phyloP scores from a whole-genome alignment of 176 grass and related monocot species.

The Cocos nucifera region DNA sequence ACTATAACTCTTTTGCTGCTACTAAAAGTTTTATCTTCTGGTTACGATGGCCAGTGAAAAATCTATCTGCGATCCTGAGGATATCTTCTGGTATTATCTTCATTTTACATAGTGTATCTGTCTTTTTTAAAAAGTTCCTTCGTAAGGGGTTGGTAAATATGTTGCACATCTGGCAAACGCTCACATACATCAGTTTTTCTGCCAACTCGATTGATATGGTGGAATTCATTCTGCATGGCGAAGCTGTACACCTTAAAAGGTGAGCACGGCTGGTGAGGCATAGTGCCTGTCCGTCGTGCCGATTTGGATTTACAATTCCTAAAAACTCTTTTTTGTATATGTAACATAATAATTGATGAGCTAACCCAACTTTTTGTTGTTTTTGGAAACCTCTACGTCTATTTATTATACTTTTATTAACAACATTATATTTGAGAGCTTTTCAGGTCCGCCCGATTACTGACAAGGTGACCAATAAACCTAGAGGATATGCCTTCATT shows the following conservation, averaged over 20 bases:
- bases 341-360: too few species aligned
- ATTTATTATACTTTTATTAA: too few species aligned
- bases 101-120: conserved; percentile 21
- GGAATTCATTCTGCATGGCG: conserved; percentile 40
- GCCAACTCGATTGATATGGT: conserved; percentile 28
- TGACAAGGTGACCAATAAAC: conserved; percentile 62
- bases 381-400: background rate
- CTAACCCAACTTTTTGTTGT: background rate
- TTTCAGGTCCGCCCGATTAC: conserved; percentile 72
- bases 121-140: conserved; percentile 45
- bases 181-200: conserved; percentile 44
- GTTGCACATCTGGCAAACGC: conserved; percentile 28
- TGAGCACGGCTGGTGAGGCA: conserved; percentile 98
- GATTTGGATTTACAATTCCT: conserved; percentile 27
- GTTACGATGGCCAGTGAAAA: background rate
- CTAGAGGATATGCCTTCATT: conserved; percentile 91
- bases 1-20: too few species aligned
- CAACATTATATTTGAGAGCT: background rate
- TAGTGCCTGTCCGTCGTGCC: conserved; percentile 94
- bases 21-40: background rate
- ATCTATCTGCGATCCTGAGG: conserved; percentile 20
- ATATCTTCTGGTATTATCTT: conserved; percentile 23
- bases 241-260: conserved; percentile 72
- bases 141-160: conserved; percentile 64
- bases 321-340: too few species aligned